Conservation (phyloP, 257 asterid species). For the Thymus mandschuricus region DNA sequence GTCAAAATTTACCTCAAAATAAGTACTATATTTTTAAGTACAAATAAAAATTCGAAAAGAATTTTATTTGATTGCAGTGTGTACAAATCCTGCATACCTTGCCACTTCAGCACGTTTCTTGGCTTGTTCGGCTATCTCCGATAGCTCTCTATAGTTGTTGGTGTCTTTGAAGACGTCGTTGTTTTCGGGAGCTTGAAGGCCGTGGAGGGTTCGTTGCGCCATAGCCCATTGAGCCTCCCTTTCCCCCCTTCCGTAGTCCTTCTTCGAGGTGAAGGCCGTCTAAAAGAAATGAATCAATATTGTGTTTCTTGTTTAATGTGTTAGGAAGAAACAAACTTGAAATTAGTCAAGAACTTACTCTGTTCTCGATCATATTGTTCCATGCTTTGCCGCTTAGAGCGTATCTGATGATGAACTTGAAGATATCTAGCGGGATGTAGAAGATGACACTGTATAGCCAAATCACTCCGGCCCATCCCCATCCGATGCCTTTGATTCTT, state of each 20-base stretch:
- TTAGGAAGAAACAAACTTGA: not conserved
- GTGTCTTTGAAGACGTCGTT: slow-evolving; percentile 35
- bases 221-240: slow-evolving; percentile 61
- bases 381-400: slow-evolving; percentile 59
- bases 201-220: slow-evolving; percentile 56
- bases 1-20: not conserved
- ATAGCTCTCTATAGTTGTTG: slow-evolving; percentile 49
- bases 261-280: slow-evolving; percentile 59
- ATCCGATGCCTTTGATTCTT: slow-evolving; percentile 48
- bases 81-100: slow-evolving; percentile 25
- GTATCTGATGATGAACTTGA: slow-evolving; percentile 52
- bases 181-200: slow-evolving; percentile 43
- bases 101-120: slow-evolving; percentile 62
- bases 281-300: not conserved
- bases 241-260: slow-evolving; percentile 57
- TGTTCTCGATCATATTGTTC: slow-evolving; percentile 50
- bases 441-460: slow-evolving; percentile 55
- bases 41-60: no score
- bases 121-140: slow-evolving; percentile 65
- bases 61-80: no score
- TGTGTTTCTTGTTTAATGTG: not conserved
- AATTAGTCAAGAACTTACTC: slow-evolving; percentile 26
- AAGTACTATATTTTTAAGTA: no score
- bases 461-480: slow-evolving; percentile 69
- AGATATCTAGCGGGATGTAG: slow-evolving; percentile 53